Conservation (phyloP, 371 early-diverging fungal species). For the Saksenaea oblongispora region DNA sequence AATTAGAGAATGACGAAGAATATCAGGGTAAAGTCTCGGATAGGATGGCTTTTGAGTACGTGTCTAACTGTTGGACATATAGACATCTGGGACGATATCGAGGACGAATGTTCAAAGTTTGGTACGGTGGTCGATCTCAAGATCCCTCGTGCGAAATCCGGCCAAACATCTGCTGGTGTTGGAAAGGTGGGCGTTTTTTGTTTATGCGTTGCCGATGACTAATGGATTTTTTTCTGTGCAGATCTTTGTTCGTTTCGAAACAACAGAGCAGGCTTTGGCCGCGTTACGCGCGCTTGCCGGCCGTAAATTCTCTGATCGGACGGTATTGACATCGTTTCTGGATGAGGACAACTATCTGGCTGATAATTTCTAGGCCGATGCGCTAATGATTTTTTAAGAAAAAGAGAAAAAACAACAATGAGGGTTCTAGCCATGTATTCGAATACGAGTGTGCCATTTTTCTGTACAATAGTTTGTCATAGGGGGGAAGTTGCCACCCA, state of each 20-base stretch:
- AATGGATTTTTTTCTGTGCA: constrained; percentile 17
- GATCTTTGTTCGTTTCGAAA: constrained; percentile 85
- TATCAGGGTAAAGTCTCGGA: constrained; percentile 68
- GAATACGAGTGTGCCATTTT: background rate
- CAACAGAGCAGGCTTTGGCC: constrained; percentile 55
- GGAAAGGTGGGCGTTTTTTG: constrained; percentile 86
- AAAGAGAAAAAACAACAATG: background rate
- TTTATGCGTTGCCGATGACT: background rate
- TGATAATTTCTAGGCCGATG: constrained; percentile 55
- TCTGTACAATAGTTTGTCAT: background rate
- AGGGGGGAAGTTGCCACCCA: background rate
- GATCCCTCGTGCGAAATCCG: constrained; percentile 82
- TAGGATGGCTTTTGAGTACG: background rate
- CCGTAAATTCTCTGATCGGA: constrained; percentile 91
- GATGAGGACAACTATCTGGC: constrained; percentile 67
- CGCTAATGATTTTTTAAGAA: constrained; percentile 5
- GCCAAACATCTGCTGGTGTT: constrained; percentile 62
- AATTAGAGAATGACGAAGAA: constrained; percentile 86
- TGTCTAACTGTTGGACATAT: background rate
- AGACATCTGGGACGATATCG: constrained; percentile 93
- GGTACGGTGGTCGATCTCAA: constrained; percentile 79
- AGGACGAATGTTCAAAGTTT: constrained; percentile 88
- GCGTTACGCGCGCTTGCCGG: constrained; percentile 92
- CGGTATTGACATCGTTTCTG: constrained; percentile 88
- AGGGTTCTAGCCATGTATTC: background rate